Evolutionary conservation across 257 asterid species (phyloP), one percentile per base, ranked within the genome.

Genomic region (Lithospermum erythrorhizon): DNA sequence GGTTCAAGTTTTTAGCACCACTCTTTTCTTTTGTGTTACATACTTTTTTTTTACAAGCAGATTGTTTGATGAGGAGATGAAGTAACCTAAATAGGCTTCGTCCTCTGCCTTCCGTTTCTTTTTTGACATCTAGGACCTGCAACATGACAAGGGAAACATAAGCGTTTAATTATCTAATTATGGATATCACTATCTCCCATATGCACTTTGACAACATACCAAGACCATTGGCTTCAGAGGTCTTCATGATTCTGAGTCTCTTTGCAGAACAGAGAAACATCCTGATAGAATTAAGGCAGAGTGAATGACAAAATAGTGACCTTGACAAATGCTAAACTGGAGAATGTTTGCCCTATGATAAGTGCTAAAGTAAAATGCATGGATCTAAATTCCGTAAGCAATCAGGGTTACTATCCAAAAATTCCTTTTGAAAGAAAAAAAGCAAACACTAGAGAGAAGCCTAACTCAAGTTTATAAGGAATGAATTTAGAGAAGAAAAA

Each of bases 241-340:
- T 78, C 74, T 84, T 84, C 87, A 70, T 83, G 75, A 90, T 84
- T 59, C 90, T 78, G 35, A 90, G 90, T 67, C 95, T 83, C 80
- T 79, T 87, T 71, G 80, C 89, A 0, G 95, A 84, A 67, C 74
- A 68, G 65, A 83, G 66, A 72, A 90, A 90, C 85, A 90, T 87
- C 81, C 96, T 90, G 82, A 58, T 30, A 67, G 61, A 65, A 69
- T 48, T 51, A 53, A 27, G 4, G 6, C 47, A 35, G 60, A 35
- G 30, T 55, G 24, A 75, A 25, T 21, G 53, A 13, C 29, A 59
- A 66, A 51, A 67, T 37, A 54, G 57, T 47, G 55, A 52, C 54
- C 22, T 67, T 49, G 41, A 25, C 25, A n/a, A 45, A 16, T 48
- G 30, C 8, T 56, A 16, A 45, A 53, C 48, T 60, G 49, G 51